phyloP scores from a whole-genome alignment of 2,329 filamentous ascomycete species.

The Botryosphaeria dothidea region DNA sequence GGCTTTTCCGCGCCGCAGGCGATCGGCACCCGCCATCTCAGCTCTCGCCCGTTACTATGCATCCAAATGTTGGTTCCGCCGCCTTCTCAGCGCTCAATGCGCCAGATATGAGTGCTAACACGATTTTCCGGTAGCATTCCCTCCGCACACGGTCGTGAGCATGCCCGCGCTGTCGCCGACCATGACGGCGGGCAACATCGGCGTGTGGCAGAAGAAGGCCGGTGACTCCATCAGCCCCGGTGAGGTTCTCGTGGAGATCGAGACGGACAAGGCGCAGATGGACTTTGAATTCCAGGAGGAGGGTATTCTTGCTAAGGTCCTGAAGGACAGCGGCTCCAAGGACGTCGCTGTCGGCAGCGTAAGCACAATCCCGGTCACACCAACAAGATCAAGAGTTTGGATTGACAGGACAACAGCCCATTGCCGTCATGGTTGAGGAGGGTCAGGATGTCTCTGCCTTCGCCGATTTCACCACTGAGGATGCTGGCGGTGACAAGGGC shows the following conservation, averaged over 20 bases:
- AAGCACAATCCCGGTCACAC: conserved; percentile 34
- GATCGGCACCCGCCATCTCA: conserved; percentile 55
- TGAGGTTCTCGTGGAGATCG: conserved; percentile 95
- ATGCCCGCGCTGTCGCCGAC: conserved; percentile 98
- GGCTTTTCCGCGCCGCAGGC: conserved; percentile 31
- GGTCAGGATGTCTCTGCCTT: conserved; percentile 85
- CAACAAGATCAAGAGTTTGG: conserved; percentile 12
- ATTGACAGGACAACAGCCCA: conserved; percentile 64
- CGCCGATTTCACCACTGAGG: conserved; percentile 81
- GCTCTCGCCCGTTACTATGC: conserved; percentile 68
- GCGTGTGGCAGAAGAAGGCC: conserved; percentile 95
- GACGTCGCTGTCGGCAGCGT: conserved; percentile 93
- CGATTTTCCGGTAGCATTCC: conserved; percentile 68
- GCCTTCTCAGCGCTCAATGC: conserved; percentile 6
- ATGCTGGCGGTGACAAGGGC: conserved; percentile 82
- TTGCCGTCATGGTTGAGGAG: conserved; percentile 92
- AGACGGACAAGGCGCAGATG: conserved; percentile 99
- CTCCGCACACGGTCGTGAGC: conserved; percentile 89
- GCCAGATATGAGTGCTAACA: conserved; percentile 15
- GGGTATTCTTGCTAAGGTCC: conserved; percentile 88
- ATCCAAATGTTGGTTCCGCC: conserved; percentile 61
- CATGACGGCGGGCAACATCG: conserved; percentile 96
- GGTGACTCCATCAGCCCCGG: conserved; percentile 86
- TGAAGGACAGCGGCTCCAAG: conserved; percentile 91
- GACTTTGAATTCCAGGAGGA: conserved; percentile 99